Conservation (phyloP, 306 rosid genomes). For the Benincasa hispida region DNA sequence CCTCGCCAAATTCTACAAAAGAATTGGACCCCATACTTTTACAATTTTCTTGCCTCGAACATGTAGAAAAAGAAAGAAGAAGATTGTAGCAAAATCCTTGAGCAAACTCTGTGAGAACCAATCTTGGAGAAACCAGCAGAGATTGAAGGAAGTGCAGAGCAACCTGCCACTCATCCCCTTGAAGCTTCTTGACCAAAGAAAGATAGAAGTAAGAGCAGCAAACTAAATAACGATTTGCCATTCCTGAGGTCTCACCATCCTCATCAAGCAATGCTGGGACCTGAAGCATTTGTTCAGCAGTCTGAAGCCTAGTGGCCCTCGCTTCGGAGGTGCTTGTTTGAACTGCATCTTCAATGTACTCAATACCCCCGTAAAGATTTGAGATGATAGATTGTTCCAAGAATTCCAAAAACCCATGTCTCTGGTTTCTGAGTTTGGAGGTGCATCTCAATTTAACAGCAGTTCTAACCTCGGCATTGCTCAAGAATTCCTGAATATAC, state of each 20-base stretch:
- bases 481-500: slow-evolving; percentile 29
- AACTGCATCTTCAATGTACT: slow-evolving; percentile 48
- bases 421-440: slow-evolving; percentile 34
- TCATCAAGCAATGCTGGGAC: slow-evolving; percentile 68
- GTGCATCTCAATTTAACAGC: slow-evolving; percentile 33
- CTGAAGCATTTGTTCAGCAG: slow-evolving; percentile 75
- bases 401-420: slow-evolving; percentile 50
- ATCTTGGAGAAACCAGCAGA: slow-evolving; percentile 45
- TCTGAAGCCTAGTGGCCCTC: slow-evolving; percentile 24
- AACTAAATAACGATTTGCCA: slow-evolving; percentile 38
- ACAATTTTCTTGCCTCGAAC: background rate
- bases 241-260: slow-evolving; percentile 43
- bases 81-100: slow-evolving; percentile 36
- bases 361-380: slow-evolving; percentile 57
- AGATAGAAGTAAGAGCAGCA: slow-evolving; percentile 71
- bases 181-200: slow-evolving; percentile 46
- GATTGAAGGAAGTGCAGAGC: slow-evolving; percentile 75
- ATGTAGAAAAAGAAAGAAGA: slow-evolving; percentile 17
- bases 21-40: slow-evolving; percentile 15
- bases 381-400: slow-evolving; percentile 55
- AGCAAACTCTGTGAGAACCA: slow-evolving; percentile 50
- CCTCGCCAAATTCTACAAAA: slow-evolving; percentile 13
- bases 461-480: slow-evolving; percentile 30
- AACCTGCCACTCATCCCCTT: slow-evolving; percentile 65
- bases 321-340: slow-evolving; percentile 25